These are phyloP conservation scores for Stygiomarasmius scandens DNA, from an alignment of 1,284 basidiomycete genomes.

Conservation along the genomic window DNA sequence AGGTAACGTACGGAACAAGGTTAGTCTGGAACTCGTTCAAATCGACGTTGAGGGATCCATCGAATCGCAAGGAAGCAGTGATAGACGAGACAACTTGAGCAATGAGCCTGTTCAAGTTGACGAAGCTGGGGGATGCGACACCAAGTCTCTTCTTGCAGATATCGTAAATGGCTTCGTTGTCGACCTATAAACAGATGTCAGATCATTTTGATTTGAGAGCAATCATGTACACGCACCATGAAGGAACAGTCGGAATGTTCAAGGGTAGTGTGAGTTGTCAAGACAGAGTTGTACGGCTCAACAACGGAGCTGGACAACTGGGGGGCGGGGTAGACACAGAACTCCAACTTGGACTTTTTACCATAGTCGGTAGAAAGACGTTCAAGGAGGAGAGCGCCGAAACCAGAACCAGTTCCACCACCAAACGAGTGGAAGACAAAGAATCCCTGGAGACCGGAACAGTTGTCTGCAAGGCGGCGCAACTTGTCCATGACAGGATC, in stretches of 20 bases:
- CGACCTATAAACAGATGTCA: slow-evolving; percentile 57
- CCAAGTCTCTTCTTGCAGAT: slow-evolving; percentile 97
- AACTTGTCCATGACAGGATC: slow-evolving; percentile 95
- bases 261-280: slow-evolving; percentile 98
- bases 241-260: slow-evolving; percentile 99
- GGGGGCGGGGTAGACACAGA: slow-evolving; percentile 96
- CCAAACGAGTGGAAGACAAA: slow-evolving; percentile 99
- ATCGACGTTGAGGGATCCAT: slow-evolving; percentile 97
- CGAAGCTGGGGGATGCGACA: slow-evolving; percentile 87
- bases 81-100: slow-evolving; percentile 98
- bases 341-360: slow-evolving; percentile 99
- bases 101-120: slow-evolving; percentile 95
- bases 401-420: slow-evolving; percentile 98
- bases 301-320: slow-evolving; percentile 96
- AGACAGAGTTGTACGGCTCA: slow-evolving; percentile 98
- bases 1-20: slow-evolving; percentile 79
- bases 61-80: slow-evolving; percentile 96
- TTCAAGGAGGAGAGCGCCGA: slow-evolving; percentile 96
- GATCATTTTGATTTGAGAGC: neutral
- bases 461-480: slow-evolving; percentile 96
- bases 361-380: slow-evolving; percentile 97
- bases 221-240: slow-evolving; percentile 63
- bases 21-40: slow-evolving; percentile 99
- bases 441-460: slow-evolving; percentile 98
- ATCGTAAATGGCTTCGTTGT: slow-evolving; percentile 98